A percentile compares a stretch with the other conserved stretches of the same genome.
Conservation (phyloP, 768 basidiomycete species). For the Rhizopogon vulgaris region DNA sequence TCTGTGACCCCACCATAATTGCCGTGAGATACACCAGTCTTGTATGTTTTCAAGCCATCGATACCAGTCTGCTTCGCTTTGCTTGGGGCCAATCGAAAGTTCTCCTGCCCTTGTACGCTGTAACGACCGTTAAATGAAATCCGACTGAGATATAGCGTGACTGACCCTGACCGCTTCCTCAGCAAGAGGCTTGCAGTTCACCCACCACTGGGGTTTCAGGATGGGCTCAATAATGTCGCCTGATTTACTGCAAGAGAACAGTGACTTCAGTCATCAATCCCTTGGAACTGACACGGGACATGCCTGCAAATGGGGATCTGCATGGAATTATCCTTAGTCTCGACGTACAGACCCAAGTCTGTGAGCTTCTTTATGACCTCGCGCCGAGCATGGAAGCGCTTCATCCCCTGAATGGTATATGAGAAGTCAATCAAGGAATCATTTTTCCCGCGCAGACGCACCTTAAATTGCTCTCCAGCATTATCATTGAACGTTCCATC, state of each 20-base stretch:
- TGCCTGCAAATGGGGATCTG: constrained; percentile 89
- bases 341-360: constrained; percentile 79
- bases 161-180: constrained; percentile 81
- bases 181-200: constrained; percentile 86
- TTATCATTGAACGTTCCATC: constrained; percentile 94
- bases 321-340: constrained; percentile 96
- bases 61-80: constrained; percentile 92
- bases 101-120: constrained; percentile 90
- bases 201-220: constrained; percentile 99
- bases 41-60: constrained; percentile 93
- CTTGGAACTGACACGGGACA: constrained; percentile 13
- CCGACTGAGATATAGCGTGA: neutral
- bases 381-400: constrained; percentile 89
- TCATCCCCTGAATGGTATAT: constrained; percentile 66
- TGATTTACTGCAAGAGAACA: constrained; percentile 60
- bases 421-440: neutral
- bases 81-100: constrained; percentile 73
- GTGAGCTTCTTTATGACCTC: constrained; percentile 80
- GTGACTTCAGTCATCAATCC: constrained; percentile 2
- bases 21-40: constrained; percentile 99
- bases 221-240: constrained; percentile 95
- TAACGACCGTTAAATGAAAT: neutral
- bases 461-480: constrained; percentile 75
- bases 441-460: constrained; percentile 15
- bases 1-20: constrained; percentile 99